Conservation (phyloP, 2,329 filamentous ascomycete species). For the Allantophomopsis lycopodina region DNA sequence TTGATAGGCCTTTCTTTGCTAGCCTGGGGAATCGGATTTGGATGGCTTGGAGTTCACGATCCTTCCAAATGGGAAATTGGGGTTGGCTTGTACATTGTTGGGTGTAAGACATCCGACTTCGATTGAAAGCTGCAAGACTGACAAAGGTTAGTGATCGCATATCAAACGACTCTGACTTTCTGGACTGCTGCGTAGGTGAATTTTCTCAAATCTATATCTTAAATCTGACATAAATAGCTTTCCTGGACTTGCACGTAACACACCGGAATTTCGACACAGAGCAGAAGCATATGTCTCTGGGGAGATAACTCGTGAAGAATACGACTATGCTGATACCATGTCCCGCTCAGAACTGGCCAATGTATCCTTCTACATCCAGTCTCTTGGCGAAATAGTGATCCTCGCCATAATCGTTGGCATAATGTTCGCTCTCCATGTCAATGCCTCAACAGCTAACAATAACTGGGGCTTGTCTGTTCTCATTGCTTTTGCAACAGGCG, state of each 20-base stretch:
- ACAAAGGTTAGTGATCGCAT: conserved; percentile 33
- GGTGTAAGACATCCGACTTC: conserved; percentile 12
- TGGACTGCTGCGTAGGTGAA: conserved; percentile 41
- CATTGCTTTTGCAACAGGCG: conserved; percentile 49
- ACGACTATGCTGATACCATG: conserved; percentile 45
- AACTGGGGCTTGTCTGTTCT: conserved; percentile 53
- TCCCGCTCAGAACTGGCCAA: conserved; percentile 52
- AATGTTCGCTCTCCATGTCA: conserved; percentile 45
- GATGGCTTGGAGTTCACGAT: conserved; percentile 51
- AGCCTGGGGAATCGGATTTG: conserved; percentile 51
- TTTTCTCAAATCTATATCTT: no score
- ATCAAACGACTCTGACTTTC: conserved; percentile 54
- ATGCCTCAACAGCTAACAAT: conserved; percentile 43
- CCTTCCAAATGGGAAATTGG: conserved; percentile 44
- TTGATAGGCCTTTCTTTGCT: conserved; percentile 45
- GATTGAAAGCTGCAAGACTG: no score
- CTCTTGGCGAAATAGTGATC: conserved; percentile 45
- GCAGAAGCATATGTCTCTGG: conserved; percentile 34
- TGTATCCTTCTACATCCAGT: conserved; percentile 49
- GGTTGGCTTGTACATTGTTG: conserved; percentile 50
- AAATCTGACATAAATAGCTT: conserved; percentile 18
- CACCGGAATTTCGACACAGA: conserved; percentile 30
- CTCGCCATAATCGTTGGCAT: conserved; percentile 52
- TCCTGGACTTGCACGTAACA: conserved; percentile 40
- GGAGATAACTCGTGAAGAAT: conserved; percentile 40